Base-by-base conservation (phyloP, 148 eudicot genomes). In the Limonium bicolor region DNA sequence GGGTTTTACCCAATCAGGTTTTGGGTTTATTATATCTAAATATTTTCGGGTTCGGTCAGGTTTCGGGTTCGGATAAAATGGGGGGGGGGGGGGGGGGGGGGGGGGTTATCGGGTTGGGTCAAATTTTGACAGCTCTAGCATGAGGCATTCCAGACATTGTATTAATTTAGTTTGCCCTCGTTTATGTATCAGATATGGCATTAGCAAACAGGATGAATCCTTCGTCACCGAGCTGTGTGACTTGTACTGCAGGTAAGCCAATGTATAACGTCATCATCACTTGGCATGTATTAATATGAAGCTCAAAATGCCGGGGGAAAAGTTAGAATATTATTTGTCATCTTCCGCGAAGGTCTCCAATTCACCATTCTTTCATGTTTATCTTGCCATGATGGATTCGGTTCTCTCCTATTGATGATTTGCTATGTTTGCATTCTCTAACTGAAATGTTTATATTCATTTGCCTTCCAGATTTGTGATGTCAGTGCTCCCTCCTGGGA, bases 191-290 rank as follows among this genome's bases (percentile, higher is more conserved):
- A 88, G 97, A 54, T 77, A 68, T 38, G 99, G 99, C 19, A 70
- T 90, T 51, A 81, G 93, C 82, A 85, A 78, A 60, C 88, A 78
- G 64, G 65, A 90, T 59, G 82, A 80, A 36, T 67, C 69, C 23
- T 90, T 90, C 64, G 76, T 45, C 54, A 75, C 88, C 11, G 95
- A 85, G 69, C 80, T 90, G 38, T 78, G 71, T 49, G 82, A 81
- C 56, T 63, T 90, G 36, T 90, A 90, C 61, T 69, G 69, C 58
- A 67, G 95, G 99, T 83, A 43, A 67, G 71, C 15, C 15, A 23
- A 19, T 31, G 16, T 10, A 43, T 13, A 25, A 41, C 24, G 27
- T 35, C 16, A 13, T 43, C 23, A 6, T 25, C 6, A 8, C 16
- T 13, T 4, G 27, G 31, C 20, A 13, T 43, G 30, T 7, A 12